phyloP scores from a whole-genome alignment of 176 grass and related monocot genomes.

The Rhynchospora breviuscula region DNA sequence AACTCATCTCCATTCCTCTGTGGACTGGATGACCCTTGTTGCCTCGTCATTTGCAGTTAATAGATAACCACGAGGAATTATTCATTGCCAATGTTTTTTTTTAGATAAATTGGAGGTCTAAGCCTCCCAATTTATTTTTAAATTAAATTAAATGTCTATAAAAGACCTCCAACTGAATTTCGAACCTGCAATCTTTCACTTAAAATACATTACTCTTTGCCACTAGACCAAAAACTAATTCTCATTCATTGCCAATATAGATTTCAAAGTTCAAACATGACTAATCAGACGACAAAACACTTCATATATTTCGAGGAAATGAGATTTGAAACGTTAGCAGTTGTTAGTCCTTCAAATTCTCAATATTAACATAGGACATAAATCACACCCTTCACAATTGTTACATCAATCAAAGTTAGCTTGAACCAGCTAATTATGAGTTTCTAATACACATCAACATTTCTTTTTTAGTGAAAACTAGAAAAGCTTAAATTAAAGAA shows the following conservation, averaged over 20 bases:
- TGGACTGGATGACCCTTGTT: neutral
- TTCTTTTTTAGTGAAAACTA: neutral
- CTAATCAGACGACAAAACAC: neutral
- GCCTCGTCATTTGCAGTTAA: neutral
- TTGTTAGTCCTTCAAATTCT: too few relatives aligned
- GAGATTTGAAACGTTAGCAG: too few relatives aligned
- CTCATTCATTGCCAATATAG: neutral
- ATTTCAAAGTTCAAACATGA: neutral
- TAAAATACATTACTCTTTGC: too few relatives aligned
- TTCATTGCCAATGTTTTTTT: too few relatives aligned
- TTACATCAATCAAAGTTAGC: neutral
- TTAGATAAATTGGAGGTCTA: too few relatives aligned
- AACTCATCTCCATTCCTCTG: neutral
- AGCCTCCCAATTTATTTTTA: too few relatives aligned
- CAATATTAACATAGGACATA: too few relatives aligned
- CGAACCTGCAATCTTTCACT: too few relatives aligned
- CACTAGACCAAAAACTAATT: too few relatives aligned
- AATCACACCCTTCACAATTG: too few relatives aligned
- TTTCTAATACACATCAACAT: neutral
- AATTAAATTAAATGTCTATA: too few relatives aligned
- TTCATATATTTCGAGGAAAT: slow-evolving; percentile 2
- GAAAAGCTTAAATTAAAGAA: neutral
- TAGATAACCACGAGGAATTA: neutral
- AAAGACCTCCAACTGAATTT: too few relatives aligned
- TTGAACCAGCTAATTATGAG: neutral